These are phyloP conservation scores for Pythium sp. DNA, from an alignment of 352 stramenopile species.

Conservation along the genomic window DNA sequence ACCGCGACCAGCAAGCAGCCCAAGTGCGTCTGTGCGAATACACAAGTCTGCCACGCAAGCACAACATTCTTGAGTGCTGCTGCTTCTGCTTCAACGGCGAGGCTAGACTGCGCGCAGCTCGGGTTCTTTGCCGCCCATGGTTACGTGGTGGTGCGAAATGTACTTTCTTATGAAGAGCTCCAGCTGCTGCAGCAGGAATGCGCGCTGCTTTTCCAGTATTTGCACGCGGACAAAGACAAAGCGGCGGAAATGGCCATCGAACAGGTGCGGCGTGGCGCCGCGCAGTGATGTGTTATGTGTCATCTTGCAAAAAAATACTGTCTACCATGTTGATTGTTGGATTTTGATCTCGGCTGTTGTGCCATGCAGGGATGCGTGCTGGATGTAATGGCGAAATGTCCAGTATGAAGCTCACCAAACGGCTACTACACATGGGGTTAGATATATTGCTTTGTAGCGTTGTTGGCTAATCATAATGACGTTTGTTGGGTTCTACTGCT, in stretches of 20 bases:
- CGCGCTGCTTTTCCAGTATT: slow-evolving; percentile 20
- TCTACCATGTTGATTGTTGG: not conserved
- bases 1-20: not conserved
- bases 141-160: slow-evolving; percentile 26
- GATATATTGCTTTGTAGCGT: not conserved
- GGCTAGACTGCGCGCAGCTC: not conserved
- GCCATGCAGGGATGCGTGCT: slow-evolving; percentile 45
- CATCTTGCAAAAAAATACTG: not conserved
- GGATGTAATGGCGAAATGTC: slow-evolving; percentile 53
- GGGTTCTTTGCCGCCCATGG: slow-evolving; percentile 18
- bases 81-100: not conserved
- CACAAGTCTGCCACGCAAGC: not conserved
- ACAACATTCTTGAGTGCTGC: too few species aligned
- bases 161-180: slow-evolving; percentile 42
- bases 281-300: not conserved
- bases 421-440: not conserved
- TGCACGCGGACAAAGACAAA: slow-evolving; percentile 11
- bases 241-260: slow-evolving; percentile 23
- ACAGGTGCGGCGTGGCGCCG: slow-evolving; percentile 13
- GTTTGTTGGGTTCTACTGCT: slow-evolving; percentile 1
- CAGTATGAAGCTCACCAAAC: slow-evolving; percentile 20
- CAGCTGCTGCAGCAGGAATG: slow-evolving; percentile 37
- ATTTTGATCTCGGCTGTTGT: not conserved
- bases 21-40: not conserved
- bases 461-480: not conserved